These are phyloP conservation scores for Voacanga thouarsii DNA, from an alignment of 257 asterid species.

Conservation along the genomic window DNA sequence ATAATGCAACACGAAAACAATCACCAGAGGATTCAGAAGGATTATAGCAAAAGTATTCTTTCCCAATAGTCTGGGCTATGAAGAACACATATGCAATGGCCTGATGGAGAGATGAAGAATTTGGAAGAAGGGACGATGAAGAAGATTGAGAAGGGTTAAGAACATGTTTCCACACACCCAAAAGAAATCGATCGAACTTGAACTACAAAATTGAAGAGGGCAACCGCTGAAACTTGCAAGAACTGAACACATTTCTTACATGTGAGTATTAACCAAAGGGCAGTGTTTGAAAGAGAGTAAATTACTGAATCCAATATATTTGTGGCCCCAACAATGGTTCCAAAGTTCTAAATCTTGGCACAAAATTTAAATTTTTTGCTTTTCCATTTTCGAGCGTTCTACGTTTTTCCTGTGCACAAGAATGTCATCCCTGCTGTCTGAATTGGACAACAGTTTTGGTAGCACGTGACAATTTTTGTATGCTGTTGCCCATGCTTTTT, in stretches of 20 bases:
- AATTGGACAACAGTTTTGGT: background rate
- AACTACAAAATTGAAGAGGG: background rate
- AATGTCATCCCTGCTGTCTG: too few species aligned
- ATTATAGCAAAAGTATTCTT: background rate
- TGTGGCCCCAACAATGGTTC: conserved; percentile 7
- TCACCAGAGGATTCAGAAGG: background rate
- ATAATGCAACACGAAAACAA: background rate
- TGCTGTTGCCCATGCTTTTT: too few species aligned
- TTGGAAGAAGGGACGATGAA: background rate
- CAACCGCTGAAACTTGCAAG: conserved; percentile 1
- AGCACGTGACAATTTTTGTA: background rate
- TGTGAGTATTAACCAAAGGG: background rate
- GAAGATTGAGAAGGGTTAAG: background rate
- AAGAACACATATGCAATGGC: conserved; percentile 10
- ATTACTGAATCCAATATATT: background rate
- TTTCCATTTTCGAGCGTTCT: too few species aligned
- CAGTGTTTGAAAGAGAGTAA: too few species aligned
- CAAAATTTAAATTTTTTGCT: background rate
- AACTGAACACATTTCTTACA: background rate
- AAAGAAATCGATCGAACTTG: background rate
- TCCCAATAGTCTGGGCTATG: conserved; percentile 8
- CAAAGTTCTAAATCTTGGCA: background rate
- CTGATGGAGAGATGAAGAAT: background rate
- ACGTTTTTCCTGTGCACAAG: too few species aligned
- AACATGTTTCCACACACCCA: background rate